These are phyloP conservation scores for Fusarium sp. DNA, from an alignment of 2,329 filamentous ascomycete species.

Conservation along the genomic window DNA sequence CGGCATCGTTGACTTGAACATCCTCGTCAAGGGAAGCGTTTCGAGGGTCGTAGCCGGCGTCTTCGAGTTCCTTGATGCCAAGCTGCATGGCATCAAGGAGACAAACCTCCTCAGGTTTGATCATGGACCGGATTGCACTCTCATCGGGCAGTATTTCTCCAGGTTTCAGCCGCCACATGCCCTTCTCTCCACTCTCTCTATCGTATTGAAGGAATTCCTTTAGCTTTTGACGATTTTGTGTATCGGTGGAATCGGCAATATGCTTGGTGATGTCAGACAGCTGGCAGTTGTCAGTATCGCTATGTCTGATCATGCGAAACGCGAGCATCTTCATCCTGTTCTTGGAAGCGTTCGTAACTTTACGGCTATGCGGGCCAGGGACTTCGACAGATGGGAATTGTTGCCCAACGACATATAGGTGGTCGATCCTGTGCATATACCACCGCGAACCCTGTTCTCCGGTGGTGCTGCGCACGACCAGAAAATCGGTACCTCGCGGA, in stretches of 20 bases:
- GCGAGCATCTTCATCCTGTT: conserved; percentile 96
- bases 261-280: conserved; percentile 90
- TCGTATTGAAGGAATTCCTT: conserved; percentile 95
- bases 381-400: conserved; percentile 92
- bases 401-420: conserved; percentile 90
- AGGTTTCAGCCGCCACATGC: conserved; percentile 79
- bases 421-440: conserved; percentile 88
- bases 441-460: conserved; percentile 80
- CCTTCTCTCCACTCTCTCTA: conserved; percentile 75
- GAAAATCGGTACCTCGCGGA: conserved; percentile 80
- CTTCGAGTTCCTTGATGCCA: conserved; percentile 87
- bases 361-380: conserved; percentile 90
- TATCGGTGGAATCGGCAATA: conserved; percentile 91
- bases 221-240: conserved; percentile 95
- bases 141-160: conserved; percentile 82
- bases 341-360: conserved; percentile 96
- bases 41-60: conserved; percentile 82
- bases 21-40: conserved; percentile 71
- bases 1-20: conserved; percentile 68
- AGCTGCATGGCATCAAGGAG: conserved; percentile 97
- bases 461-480: conserved; percentile 84
- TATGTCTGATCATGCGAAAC: conserved; percentile 85
- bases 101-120: conserved; percentile 95
- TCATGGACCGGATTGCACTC: conserved; percentile 81
- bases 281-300: conserved; percentile 72